A percentile compares a stretch with the other conserved stretches of the same genome.
Conservation (phyloP, 371 early-diverging fungal species). For the Haplosporangium sp. region DNA sequence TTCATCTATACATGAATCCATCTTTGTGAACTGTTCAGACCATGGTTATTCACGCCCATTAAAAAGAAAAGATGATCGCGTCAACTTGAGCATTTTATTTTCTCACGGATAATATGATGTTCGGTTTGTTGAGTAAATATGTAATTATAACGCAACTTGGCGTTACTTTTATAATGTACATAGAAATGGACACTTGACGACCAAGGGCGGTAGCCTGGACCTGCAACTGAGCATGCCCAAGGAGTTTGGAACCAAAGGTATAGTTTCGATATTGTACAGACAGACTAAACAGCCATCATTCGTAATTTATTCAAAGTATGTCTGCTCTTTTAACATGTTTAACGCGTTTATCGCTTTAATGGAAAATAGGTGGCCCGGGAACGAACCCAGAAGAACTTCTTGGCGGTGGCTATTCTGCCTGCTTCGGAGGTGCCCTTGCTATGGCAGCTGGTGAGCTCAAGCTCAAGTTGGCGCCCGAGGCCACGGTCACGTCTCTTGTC, state of each 20-base stretch:
- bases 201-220: conserved; percentile 59
- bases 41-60: background rate
- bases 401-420: conserved; percentile 62
- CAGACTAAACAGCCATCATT: too few species aligned
- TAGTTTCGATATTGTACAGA: too few species aligned
- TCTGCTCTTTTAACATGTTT: background rate
- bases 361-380: conserved; percentile 58
- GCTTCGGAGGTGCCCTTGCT: conserved; percentile 63
- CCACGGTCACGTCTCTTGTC: conserved; percentile 36
- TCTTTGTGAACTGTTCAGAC: too few species aligned
- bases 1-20: too few species aligned
- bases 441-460: conserved; percentile 55
- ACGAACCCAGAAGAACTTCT: conserved; percentile 67
- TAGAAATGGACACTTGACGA: conserved; percentile 60
- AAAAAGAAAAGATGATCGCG: background rate
- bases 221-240: conserved; percentile 63
- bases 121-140: background rate
- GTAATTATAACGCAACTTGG: too few species aligned
- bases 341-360: background rate
- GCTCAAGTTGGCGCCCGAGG: conserved; percentile 39
- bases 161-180: too few species aligned
- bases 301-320: too few species aligned
- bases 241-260: conserved; percentile 55
- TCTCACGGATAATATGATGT: conserved; percentile 12
- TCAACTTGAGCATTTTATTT: background rate